Evolutionary conservation across 2,329 filamentous ascomycete species (phyloP).

Genomic region (Tolypocladium ophioglossoides): DNA sequence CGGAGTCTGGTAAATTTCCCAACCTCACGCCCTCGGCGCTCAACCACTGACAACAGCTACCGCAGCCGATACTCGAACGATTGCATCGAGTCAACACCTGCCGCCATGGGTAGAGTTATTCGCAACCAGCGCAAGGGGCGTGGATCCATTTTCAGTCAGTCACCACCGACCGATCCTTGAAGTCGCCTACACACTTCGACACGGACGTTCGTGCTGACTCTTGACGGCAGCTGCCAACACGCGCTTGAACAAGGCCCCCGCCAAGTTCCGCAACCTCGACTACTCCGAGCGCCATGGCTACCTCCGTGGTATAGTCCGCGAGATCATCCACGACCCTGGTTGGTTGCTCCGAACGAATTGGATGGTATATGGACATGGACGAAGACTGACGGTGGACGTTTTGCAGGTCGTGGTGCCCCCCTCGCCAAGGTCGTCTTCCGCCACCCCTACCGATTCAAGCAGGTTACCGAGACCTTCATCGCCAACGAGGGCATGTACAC

Average conservation of each 20-base stretch:
- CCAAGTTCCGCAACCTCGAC: conserved; percentile 95
- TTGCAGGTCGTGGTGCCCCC: conserved; percentile 71
- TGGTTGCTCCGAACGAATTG: conserved; percentile 17
- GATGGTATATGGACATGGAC: conserved; percentile 7
- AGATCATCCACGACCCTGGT: conserved; percentile 97
- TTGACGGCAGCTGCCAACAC: conserved; percentile 57
- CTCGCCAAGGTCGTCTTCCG: conserved; percentile 96
- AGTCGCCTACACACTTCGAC: conserved; percentile 9
- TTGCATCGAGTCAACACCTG: conserved; percentile 23
- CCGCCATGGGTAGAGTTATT: conserved; percentile 49
- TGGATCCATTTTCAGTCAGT: conserved; percentile 48
- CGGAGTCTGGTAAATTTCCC: conserved; percentile 25
- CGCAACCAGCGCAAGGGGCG: conserved; percentile 55
- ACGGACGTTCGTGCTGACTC: conserved; percentile 18
- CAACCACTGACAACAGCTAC: conserved; percentile 4
- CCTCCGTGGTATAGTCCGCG: conserved; percentile 93
- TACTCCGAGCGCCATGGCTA: conserved; percentile 97
- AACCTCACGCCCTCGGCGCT: conserved; percentile 10
- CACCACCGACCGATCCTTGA: conserved; percentile 11
- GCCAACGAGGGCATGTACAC: conserved; percentile 99
- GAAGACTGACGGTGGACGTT: conserved; percentile 14
- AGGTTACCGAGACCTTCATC: conserved; percentile 98
- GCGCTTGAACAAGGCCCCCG: conserved; percentile 74
- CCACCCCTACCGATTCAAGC: conserved; percentile 97
- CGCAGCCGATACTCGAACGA: conserved; percentile 19